Base-by-base conservation (phyloP, 768 basidiomycete genomes). In the Mycena vitilis region DNA sequence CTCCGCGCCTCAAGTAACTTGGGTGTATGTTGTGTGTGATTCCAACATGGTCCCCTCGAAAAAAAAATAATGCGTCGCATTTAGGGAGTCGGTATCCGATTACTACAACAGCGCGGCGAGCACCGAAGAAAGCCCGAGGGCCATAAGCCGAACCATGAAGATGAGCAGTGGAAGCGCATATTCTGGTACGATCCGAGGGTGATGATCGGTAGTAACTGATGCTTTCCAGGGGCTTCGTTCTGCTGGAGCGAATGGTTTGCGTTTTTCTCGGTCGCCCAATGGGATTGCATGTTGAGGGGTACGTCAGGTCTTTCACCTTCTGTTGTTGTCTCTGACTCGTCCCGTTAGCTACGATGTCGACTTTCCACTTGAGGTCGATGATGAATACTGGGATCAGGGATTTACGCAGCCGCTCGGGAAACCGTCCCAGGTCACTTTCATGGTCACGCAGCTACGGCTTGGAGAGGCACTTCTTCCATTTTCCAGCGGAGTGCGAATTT, bases 381-480 rank as follows among this genome's bases (percentile, higher is more conserved):
- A 90, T 71, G 88, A 89, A 51, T 89, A 85, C 61, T 90, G 88
- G 87, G 79, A 78, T 11, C 75, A 63, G 83, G 83, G 70, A 15
- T 86, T 84, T 74, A 79, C 81, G 51, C 87, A 88, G 73, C 87
- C 87, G 0, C 71, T 77, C 2, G 79, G 75, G 11, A 80, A 77
- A 66, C 81, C 82, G 0, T 80, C 81, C 11, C 70, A 68, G 18
- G 68, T 85, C 4, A 63, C 83, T 1, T 82, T 77, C 57, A 83
- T 85, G 64, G 77, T 81, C 52, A 77, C 76, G 47, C 71, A 76
- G 7, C 71, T 83, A 40, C 81, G 81, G 47, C 76, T 88, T 2
- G 77, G 77, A 49, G 81, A 83, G 59, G 84, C 87, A 51, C 76
- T 79, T 16, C 11, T 54, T 13, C 30, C 13, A 5, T n/a, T 22